Conservation (phyloP, 2,329 filamentous ascomycete genomes). For the Rhynchosporium agropyri region DNA sequence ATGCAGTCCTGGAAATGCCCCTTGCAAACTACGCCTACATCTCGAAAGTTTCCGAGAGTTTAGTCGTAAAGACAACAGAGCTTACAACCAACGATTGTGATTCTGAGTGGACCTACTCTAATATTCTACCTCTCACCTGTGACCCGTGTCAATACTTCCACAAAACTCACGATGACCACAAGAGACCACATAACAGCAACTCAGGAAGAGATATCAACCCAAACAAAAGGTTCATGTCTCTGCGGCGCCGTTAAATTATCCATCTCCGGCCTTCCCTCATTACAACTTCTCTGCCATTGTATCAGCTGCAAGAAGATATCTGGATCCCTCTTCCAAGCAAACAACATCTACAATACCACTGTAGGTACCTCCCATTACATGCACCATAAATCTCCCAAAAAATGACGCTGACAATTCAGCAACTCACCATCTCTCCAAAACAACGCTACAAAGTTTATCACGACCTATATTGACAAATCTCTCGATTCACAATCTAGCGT, state of each 20-base stretch:
- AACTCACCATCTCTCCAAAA: constrained; percentile 7
- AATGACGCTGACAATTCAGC: background rate
- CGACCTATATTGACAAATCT: constrained; percentile 12
- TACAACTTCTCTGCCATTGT: constrained; percentile 23
- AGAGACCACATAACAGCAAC: background rate
- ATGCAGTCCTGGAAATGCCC: background rate
- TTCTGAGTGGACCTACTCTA: too few species aligned
- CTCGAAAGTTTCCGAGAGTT: background rate
- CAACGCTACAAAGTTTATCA: background rate
- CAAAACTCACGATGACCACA: background rate
- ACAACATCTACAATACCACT: constrained; percentile 15
- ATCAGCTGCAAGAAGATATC: constrained; percentile 25
- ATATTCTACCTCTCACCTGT: too few species aligned
- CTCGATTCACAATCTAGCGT: constrained; percentile 1
- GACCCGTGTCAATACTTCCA: background rate
- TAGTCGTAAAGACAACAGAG: too few species aligned
- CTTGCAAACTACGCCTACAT: background rate
- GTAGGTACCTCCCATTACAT: constrained; percentile 8
- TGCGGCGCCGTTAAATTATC: constrained; percentile 23
- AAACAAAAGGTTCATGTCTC: constrained; percentile 22
- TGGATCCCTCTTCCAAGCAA: constrained; percentile 23
- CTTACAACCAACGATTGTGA: too few species aligned
- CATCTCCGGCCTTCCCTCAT: constrained; percentile 15
- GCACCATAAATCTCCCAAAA: background rate
- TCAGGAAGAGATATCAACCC: background rate